Evolutionary conservation across 2,329 filamentous ascomycete genomes (phyloP).

Genomic region (Raffaelea ambrosiae): DNA sequence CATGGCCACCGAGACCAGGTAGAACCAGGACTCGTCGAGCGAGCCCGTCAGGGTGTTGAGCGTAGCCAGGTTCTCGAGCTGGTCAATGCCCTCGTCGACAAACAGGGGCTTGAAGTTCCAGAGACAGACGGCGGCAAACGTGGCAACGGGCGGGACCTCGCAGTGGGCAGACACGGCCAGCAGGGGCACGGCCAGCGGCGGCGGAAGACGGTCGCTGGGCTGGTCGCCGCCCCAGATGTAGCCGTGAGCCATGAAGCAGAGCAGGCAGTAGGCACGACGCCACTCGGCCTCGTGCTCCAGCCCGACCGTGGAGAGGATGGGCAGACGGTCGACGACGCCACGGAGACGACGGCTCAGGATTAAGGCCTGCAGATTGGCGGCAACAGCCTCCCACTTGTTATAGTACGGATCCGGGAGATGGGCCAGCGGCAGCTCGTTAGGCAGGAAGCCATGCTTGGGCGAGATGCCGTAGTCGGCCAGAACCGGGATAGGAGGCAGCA

Average conservation of each 20-base stretch:
- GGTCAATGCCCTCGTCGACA: conserved; percentile 68
- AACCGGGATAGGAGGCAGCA: conserved; percentile 53
- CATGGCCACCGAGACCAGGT: conserved; percentile 89
- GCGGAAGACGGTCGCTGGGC: conserved; percentile 70
- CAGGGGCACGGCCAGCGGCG: conserved; percentile 75
- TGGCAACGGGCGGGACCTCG: conserved; percentile 85
- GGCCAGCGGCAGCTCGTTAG: conserved; percentile 69
- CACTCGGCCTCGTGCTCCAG: conserved; percentile 82
- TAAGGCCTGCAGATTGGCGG: conserved; percentile 76
- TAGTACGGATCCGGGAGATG: conserved; percentile 85
- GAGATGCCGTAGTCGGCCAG: conserved; percentile 76
- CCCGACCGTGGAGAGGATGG: conserved; percentile 72
- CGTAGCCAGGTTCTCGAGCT: conserved; percentile 79
- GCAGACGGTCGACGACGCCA: conserved; percentile 69
- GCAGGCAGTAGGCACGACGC: conserved; percentile 83
- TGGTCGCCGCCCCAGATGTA: conserved; percentile 91
- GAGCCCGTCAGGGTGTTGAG: conserved; percentile 89
- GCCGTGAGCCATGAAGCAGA: conserved; percentile 86
- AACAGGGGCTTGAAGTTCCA: conserved; percentile 98
- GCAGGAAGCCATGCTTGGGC: conserved; percentile 75
- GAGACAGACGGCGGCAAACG: conserved; percentile 82
- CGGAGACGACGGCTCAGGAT: conserved; percentile 79
- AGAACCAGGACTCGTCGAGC: conserved; percentile 97
- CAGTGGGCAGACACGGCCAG: conserved; percentile 67
- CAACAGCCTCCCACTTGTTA: conserved; percentile 84